Evolutionary conservation across 2,329 filamentous ascomycete species (phyloP).

Genomic region (Rutstroemia sp.): DNA sequence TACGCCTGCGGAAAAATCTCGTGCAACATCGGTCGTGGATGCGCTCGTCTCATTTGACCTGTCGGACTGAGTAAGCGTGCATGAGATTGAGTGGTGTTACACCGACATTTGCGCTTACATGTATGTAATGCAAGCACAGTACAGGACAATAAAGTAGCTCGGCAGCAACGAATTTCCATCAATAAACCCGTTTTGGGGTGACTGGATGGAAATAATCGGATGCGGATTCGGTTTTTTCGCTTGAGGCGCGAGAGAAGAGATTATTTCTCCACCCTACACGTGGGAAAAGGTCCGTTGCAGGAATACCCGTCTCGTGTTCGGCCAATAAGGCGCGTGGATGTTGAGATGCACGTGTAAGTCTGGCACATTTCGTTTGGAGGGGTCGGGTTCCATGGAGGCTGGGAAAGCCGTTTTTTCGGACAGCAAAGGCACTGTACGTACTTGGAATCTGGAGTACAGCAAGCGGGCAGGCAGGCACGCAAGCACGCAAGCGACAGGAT

Average conservation of each 20-base stretch:
- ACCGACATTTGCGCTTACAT: constrained; percentile 7
- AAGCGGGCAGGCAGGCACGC: too few species aligned
- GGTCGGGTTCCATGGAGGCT: background rate
- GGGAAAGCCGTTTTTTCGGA: too few species aligned
- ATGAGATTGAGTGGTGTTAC: constrained; percentile 1
- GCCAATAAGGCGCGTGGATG: background rate
- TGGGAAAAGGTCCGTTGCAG: background rate
- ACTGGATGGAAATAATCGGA: too few species aligned
- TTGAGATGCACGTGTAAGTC: background rate
- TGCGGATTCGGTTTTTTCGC: too few species aligned
- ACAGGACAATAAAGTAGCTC: background rate
- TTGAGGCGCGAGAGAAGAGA: too few species aligned
- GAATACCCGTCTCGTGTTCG: background rate
- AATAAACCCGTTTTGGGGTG: too few species aligned
- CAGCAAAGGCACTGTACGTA: too few species aligned
- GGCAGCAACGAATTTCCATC: too few species aligned
- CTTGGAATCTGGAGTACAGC: too few species aligned
- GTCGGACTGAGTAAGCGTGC: constrained; percentile 1
- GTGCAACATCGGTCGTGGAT: background rate
- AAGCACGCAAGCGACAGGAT: too few species aligned
- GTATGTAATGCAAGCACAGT: background rate
- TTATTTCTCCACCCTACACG: background rate
- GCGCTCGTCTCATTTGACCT: constrained; percentile 1
- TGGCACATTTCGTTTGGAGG: background rate
- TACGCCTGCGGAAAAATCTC: background rate